phyloP scores from a whole-genome alignment of 805 yeast species.

The Candida coquimbonensis region DNA sequence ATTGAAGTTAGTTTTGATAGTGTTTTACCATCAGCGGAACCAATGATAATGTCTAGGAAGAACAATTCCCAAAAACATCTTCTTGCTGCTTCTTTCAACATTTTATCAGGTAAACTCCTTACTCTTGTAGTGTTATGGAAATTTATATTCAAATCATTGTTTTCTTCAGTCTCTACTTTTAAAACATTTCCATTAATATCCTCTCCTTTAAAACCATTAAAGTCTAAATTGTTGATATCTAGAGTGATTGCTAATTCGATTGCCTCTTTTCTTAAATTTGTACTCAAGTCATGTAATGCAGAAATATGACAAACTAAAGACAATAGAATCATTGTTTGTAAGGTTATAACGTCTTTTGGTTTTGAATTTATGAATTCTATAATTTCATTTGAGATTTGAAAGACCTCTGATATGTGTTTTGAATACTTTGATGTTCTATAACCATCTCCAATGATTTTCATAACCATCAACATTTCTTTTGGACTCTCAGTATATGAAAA shows the following conservation, averaged over 20 bases:
- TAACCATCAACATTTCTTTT: slow-evolving; percentile 36
- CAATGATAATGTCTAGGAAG: slow-evolving; percentile 45
- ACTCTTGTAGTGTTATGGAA: slow-evolving; percentile 19
- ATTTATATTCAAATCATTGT: slow-evolving; percentile 19
- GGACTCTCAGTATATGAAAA: slow-evolving; percentile 27
- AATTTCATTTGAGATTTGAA: slow-evolving; percentile 29
- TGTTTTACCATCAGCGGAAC: slow-evolving; percentile 46
- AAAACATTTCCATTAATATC: slow-evolving; percentile 20
- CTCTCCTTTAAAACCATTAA: slow-evolving; percentile 14
- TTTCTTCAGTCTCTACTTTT: slow-evolving; percentile 1
- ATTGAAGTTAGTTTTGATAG: slow-evolving; percentile 32
- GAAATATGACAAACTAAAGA: slow-evolving; percentile 43
- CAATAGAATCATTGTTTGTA: slow-evolving; percentile 35
- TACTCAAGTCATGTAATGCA: slow-evolving; percentile 41
- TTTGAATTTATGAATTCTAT: slow-evolving; percentile 22
- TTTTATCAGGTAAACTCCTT: slow-evolving; percentile 12
- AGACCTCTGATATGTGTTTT: slow-evolving; percentile 33
- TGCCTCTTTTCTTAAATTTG: slow-evolving; percentile 35
- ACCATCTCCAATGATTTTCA: slow-evolving; percentile 46
- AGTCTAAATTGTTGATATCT: slow-evolving; percentile 34
- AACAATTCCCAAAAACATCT: slow-evolving; percentile 46
- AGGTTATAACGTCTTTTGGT: slow-evolving; percentile 34
- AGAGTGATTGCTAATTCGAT: slow-evolving; percentile 32
- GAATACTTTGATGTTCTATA: slow-evolving; percentile 31
- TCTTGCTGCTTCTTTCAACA: slow-evolving; percentile 28